A percentile compares a stretch with the other conserved stretches of the same genome.
phyloP scores from a whole-genome alignment of 495 filamentous ascomycete genomes.

The Penicillium herquei region DNA sequence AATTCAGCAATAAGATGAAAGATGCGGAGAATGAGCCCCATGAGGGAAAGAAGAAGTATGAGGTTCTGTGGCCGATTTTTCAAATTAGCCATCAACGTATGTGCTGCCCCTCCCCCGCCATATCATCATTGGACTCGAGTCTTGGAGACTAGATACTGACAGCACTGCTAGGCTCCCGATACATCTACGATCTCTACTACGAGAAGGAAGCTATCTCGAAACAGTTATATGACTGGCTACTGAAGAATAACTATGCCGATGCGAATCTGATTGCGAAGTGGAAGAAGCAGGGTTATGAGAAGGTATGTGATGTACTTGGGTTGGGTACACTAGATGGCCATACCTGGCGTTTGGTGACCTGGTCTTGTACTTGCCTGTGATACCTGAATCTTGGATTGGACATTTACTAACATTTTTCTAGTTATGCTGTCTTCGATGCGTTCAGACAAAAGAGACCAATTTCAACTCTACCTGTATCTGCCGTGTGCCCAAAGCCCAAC shows the following conservation, averaged over 20 bases:
- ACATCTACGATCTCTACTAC: constrained; percentile 98
- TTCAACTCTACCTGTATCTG: constrained; percentile 98
- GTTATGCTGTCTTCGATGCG: constrained; percentile 92
- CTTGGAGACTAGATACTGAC: neutral
- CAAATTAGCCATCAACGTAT: constrained; percentile 93
- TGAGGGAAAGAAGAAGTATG: constrained; percentile 78
- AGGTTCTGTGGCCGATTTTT: constrained; percentile 94
- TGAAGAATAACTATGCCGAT: constrained; percentile 97
- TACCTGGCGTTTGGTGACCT: no score
- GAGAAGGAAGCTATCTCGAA: constrained; percentile 93
- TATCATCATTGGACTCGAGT: neutral
- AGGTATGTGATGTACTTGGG: constrained; percentile 48
- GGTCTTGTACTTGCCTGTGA: no score
- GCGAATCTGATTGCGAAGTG: constrained; percentile 95
- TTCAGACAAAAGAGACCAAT: constrained; percentile 98
- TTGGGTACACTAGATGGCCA: no score
- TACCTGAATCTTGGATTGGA: no score
- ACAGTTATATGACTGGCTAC: constrained; percentile 88
- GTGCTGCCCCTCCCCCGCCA: constrained; percentile 21
- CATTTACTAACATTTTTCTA: constrained; percentile 30
- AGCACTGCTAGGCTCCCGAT: constrained; percentile 60
- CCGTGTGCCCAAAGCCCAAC: constrained; percentile 85
- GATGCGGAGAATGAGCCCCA: constrained; percentile 84
- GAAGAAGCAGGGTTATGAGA: constrained; percentile 99
- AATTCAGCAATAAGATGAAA: constrained; percentile 98